Conservation (phyloP, 2,329 filamentous ascomycete species). For the Magnaporthiopsis rhizophila region DNA sequence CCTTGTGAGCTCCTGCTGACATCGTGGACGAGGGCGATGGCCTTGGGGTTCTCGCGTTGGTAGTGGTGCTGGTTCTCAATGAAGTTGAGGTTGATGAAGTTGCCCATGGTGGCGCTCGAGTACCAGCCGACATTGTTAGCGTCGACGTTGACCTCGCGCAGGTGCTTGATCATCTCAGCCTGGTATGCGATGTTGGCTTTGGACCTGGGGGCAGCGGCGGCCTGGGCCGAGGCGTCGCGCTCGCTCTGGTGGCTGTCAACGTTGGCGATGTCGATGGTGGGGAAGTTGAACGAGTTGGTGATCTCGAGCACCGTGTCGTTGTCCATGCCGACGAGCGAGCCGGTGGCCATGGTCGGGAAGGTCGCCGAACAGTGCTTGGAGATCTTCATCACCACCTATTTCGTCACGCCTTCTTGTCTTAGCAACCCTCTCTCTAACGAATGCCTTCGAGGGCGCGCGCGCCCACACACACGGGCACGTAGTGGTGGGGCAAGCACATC, state of each 20-base stretch:
- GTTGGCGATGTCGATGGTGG: slow-evolving; percentile 64
- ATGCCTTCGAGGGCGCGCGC: too few species aligned
- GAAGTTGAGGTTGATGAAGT: slow-evolving; percentile 90
- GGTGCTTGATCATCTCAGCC: slow-evolving; percentile 92
- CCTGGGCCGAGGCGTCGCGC: slow-evolving; percentile 58
- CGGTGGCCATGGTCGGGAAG: slow-evolving; percentile 85
- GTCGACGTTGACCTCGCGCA: slow-evolving; percentile 96
- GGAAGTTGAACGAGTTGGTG: slow-evolving; percentile 94
- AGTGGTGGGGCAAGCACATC: slow-evolving; percentile 18
- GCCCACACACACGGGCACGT: slow-evolving; percentile 11
- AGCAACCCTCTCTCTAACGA: slow-evolving; percentile 16
- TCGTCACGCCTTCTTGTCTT: slow-evolving; percentile 18
- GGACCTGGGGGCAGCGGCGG: slow-evolving; percentile 81
- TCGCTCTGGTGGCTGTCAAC: slow-evolving; percentile 64
- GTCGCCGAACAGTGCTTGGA: slow-evolving; percentile 86
- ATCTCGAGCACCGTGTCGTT: slow-evolving; percentile 72
- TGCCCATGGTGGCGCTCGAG: slow-evolving; percentile 96
- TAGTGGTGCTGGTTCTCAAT: slow-evolving; percentile 96
- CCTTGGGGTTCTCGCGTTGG: slow-evolving; percentile 88
- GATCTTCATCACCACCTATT: slow-evolving; percentile 90
- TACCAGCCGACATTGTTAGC: slow-evolving; percentile 99
- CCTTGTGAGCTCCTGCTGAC: slow-evolving; percentile 93
- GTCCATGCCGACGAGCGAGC: slow-evolving; percentile 91
- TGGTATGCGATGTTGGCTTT: slow-evolving; percentile 87
- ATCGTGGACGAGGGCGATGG: slow-evolving; percentile 87